A percentile compares a stretch with the other conserved stretches of the same genome.
Evolutionary conservation across 1,284 basidiomycete species (phyloP).

Genomic region (Apiotrichum montevideense): DNA sequence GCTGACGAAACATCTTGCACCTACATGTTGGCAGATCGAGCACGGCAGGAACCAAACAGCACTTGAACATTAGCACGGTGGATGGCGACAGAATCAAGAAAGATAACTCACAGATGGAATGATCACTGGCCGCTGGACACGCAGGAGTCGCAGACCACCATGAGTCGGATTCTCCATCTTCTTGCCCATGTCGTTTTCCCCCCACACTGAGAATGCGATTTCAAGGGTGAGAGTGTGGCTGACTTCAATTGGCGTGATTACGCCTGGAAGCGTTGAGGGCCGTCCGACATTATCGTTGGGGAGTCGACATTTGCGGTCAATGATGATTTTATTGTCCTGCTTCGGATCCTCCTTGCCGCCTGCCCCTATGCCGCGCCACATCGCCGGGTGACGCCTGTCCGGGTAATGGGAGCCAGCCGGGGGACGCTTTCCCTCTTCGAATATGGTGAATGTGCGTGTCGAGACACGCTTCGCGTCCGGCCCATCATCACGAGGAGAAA

Average conservation of each 20-base stretch:
- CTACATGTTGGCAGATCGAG: conserved; percentile 10
- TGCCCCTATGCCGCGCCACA: conserved; percentile 21
- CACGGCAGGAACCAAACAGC: conserved; percentile 9
- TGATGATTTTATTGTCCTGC: neutral
- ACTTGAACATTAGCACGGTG: neutral
- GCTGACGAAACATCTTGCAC: neutral
- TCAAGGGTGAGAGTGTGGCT: conserved; percentile 28
- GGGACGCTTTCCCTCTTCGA: conserved; percentile 17
- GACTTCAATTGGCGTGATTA: conserved; percentile 33
- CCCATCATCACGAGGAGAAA: conserved; percentile 19
- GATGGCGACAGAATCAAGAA: no score
- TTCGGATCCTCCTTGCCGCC: conserved; percentile 4
- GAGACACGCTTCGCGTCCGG: conserved; percentile 2
- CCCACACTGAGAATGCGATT: conserved; percentile 30
- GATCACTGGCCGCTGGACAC: conserved; percentile 21
- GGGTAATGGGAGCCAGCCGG: conserved; percentile 4
- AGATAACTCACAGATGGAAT: conserved; percentile 19
- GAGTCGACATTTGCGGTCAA: conserved; percentile 13
- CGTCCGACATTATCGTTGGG: conserved; percentile 22
- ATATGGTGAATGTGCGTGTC: conserved; percentile 10
- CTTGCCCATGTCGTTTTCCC: conserved; percentile 21
- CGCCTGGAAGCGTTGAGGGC: conserved; percentile 21
- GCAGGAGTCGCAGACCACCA: conserved; percentile 25
- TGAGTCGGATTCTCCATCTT: conserved; percentile 12
- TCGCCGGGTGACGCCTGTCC: conserved; percentile 4